A percentile compares a stretch with the other conserved stretches of the same genome.
Evolutionary conservation across 2,329 filamentous ascomycete species (phyloP).

Genomic region (Aureobasidium mangrovei): DNA sequence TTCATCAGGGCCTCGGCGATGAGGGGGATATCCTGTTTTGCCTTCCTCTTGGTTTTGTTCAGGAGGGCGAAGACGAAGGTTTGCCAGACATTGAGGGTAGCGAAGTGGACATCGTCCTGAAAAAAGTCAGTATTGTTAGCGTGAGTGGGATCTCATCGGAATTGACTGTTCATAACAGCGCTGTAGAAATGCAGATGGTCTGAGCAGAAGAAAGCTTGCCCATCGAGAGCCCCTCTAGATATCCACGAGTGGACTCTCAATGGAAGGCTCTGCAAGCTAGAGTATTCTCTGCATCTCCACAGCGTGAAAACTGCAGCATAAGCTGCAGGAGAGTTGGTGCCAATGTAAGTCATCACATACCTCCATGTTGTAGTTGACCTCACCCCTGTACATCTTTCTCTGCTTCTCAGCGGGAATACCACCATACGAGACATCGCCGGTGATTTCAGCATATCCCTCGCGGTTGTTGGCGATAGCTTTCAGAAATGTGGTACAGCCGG

Average conservation of each 20-base stretch:
- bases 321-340: too few species aligned
- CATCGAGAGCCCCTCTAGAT: too few species aligned
- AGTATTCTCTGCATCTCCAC: too few species aligned
- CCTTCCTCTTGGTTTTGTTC: constrained; percentile 64
- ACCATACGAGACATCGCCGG: constrained; percentile 63
- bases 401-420: constrained; percentile 61
- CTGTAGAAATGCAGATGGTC: too few species aligned
- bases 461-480: constrained; percentile 67
- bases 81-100: constrained; percentile 66
- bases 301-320: too few species aligned
- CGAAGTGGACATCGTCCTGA: constrained; percentile 62
- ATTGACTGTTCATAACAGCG: too few species aligned
- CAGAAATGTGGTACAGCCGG: constrained; percentile 68
- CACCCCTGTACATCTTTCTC: constrained; percentile 59
- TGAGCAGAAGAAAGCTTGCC: too few species aligned
- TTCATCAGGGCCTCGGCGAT: constrained; percentile 63
- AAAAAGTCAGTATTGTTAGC: too few species aligned
- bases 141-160: too few species aligned
- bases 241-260: too few species aligned
- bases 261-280: too few species aligned
- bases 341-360: too few species aligned
- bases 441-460: constrained; percentile 54
- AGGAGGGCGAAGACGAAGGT: constrained; percentile 66
- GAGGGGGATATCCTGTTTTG: constrained; percentile 54
- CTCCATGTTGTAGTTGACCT: constrained; percentile 70